phyloP scores from a whole-genome alignment of 495 filamentous ascomycete genomes.

The Podospora didyma region DNA sequence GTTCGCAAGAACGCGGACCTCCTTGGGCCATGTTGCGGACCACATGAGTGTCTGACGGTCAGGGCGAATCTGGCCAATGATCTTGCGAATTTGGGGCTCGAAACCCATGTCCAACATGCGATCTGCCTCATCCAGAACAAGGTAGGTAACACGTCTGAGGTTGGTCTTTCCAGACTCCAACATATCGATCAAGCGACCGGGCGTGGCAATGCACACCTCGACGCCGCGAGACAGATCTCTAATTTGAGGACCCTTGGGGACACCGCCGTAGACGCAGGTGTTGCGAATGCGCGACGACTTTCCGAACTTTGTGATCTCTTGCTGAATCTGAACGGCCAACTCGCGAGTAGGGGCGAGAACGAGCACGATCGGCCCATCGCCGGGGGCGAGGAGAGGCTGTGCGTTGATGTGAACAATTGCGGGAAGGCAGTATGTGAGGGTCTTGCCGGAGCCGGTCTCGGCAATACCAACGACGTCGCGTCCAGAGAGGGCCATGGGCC shows the following conservation, averaged over 20 bases:
- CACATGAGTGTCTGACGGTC: slow-evolving; percentile 99
- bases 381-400: slow-evolving; percentile 93
- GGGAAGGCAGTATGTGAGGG: slow-evolving; percentile 94
- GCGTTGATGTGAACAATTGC: slow-evolving; percentile 99
- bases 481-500: slow-evolving; percentile 98
- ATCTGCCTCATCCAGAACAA: slow-evolving; percentile 87
- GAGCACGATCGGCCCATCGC: slow-evolving; percentile 94
- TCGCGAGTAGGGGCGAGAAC: slow-evolving; percentile 95
- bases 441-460: slow-evolving; percentile 99
- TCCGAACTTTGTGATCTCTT: slow-evolving; percentile 91
- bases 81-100: slow-evolving; percentile 88
- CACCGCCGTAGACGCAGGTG: slow-evolving; percentile 98
- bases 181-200: slow-evolving; percentile 98
- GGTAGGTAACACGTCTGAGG: slow-evolving; percentile 92
- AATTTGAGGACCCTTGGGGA: slow-evolving; percentile 94
- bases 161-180: slow-evolving; percentile 96
- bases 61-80: slow-evolving; percentile 93
- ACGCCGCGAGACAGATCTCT: slow-evolving; percentile 85
- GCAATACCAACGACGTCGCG: slow-evolving; percentile 99
- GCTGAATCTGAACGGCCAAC: slow-evolving; percentile 96
- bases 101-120: slow-evolving; percentile 93
- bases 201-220: slow-evolving; percentile 92
- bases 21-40: slow-evolving; percentile 99
- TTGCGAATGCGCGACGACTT: slow-evolving; percentile 98
- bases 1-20: slow-evolving; percentile 89